Base-by-base conservation (phyloP, 805 yeast genomes). In the Metschnikowia kunwiensis region DNA sequence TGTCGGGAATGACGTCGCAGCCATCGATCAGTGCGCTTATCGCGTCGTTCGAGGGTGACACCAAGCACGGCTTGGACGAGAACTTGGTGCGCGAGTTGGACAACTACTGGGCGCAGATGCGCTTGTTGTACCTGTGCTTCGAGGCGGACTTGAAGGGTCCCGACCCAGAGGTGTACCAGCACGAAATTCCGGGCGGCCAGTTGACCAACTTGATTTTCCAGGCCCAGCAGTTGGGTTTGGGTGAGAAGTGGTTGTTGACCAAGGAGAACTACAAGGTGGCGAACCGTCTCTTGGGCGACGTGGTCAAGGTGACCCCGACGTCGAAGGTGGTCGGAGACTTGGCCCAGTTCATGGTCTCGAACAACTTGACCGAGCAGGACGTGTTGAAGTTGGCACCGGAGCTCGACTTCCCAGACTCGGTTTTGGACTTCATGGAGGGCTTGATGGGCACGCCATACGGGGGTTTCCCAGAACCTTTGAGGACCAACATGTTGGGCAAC, bases 131-230 rank as follows among this genome's bases (percentile, higher is more conserved):
- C 74, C 86, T 96, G 32, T 88, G 96, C 65, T 93, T 93, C 67
- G 98, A 88, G 68, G 97, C 98, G 38, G 97, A 93, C 60, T 78
- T 93, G 64, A 93, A 93, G 77, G 98, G 99, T 40, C 97, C 99
- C 43, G 99, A 93, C 68, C 97, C 99, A 54, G 98, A 93, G 67
- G 98, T 93, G 40, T 93, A 93, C 68, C 80, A 81, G 54, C 98
- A 93, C 70, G 99, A 93, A 75, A 93, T 93, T 51, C 99, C 99
- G 41, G 99, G 99, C 74, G 99, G 99, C 49, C 99, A 93, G 72
- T 80, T 93, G 66, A 93, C 99, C 47, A 93, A 93, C 75, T 74
- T 93, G 69, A 69, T 94, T 53, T 93, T 93, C 94, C 99, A 93
- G 74, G 98, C 99, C 42, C 96, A 87, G 68, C 97, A 94, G 70